Base-by-base conservation (phyloP, 2,329 filamentous ascomycete genomes). In the Sarocladium brachiariae region DNA sequence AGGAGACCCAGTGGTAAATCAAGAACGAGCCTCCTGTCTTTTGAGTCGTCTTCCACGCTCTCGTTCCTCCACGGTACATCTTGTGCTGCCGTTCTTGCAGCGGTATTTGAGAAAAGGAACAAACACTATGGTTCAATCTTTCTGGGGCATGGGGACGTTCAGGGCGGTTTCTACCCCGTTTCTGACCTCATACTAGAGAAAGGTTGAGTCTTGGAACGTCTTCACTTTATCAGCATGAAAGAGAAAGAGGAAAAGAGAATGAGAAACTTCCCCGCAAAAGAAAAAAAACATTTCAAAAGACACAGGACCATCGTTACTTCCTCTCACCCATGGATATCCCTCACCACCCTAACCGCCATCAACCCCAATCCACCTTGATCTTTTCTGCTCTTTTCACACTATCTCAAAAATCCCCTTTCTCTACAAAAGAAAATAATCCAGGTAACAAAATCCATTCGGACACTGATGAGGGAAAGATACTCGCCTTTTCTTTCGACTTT, bases 401-500 rank as follows among this genome's bases (percentile, higher is more conserved):
- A n/a, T n/a, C n/a, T n/a, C n/a, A n/a, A n/a, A 39, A 21, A 45
- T n/a, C 23, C 14, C 23, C 21, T 41, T 19, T 56, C 57, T n/a
- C n/a, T n/a, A 58, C 57, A 57, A 56, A 57, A 61, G 71, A 73
- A 71, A 76, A 71, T 73, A 77, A 76, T 63, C 81, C 81, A 77
- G 77, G 46, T 49, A 35, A 10, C 25, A 47, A 47, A 49, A 49
- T 49, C 19, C 31, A 27, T n/a, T 13, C 24, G 72, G 76, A 85
- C 83, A 86, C 90, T 96, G 78, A 96, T 87, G 91, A 96, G 90
- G 92, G 92, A 97, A 97, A 97, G 92, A 97, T 90, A 96, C 86
- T 89, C 80, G 68, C 70, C 60, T 52, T 57, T 63, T 66, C 53
- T 52, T 39, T 51, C 50, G n/a, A n/a, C n/a, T 48, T 9, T 37